Evolutionary conservation across 2,329 filamentous ascomycete species (phyloP).

Genomic region (Aspergillus felis): DNA sequence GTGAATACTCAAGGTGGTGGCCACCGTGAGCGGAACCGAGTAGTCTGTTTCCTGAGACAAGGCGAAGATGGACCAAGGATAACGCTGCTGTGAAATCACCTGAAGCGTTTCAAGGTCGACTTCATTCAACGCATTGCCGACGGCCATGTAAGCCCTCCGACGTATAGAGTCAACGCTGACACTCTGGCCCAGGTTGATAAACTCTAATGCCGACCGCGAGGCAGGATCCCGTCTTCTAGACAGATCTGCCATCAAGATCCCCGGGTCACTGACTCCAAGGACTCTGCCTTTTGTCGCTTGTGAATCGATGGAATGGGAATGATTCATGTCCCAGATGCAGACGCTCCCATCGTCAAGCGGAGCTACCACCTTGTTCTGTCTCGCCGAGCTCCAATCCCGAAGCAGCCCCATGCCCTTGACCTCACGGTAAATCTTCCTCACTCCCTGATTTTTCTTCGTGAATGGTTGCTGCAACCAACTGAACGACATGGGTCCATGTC

Average conservation of each 20-base stretch:
- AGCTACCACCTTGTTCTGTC: constrained; percentile 62
- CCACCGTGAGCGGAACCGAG: constrained; percentile 72
- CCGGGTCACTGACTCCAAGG: constrained; percentile 61
- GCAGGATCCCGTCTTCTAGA: constrained; percentile 53
- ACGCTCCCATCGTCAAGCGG: constrained; percentile 83
- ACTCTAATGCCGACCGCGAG: constrained; percentile 29
- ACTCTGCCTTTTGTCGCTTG: constrained; percentile 52
- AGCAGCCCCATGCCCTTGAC: constrained; percentile 71
- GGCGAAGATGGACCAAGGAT: constrained; percentile 78
- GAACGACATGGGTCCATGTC: constrained; percentile 68
- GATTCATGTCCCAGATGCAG: constrained; percentile 75
- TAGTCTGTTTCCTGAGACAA: constrained; percentile 65
- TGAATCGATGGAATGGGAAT: constrained; percentile 27
- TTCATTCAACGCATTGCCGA: constrained; percentile 72
- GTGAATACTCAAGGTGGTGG: constrained; percentile 75
- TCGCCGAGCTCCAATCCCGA: constrained; percentile 49
- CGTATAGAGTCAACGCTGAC: constrained; percentile 70
- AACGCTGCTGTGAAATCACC: constrained; percentile 65
- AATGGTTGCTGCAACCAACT: constrained; percentile 70
- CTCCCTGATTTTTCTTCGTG: constrained; percentile 32
- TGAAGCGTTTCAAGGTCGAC: constrained; percentile 73
- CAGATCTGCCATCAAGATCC: constrained; percentile 65
- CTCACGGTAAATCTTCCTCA: constrained; percentile 50
- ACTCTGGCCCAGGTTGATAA: constrained; percentile 65
- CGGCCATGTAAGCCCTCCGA: constrained; percentile 72